Conservation (phyloP, 495 filamentous ascomycete species). For the Annulohypoxylon bovei region DNA sequence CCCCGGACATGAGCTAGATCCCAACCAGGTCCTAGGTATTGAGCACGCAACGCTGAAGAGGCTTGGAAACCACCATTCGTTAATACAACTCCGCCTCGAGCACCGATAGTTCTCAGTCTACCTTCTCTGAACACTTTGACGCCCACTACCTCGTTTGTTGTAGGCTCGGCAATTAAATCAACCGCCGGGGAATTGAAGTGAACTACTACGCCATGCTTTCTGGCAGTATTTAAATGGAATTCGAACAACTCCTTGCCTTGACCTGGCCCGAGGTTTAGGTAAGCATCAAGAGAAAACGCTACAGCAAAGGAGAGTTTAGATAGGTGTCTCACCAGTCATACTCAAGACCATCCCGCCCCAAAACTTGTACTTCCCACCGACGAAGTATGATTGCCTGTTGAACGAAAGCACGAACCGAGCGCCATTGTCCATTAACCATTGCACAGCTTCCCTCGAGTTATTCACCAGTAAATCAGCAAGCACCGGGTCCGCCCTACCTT, state of each 20-base stretch:
- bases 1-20: conserved; percentile 68
- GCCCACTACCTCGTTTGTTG: conserved; percentile 50
- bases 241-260: conserved; percentile 65
- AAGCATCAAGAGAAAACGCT: neutral
- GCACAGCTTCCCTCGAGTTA: conserved; percentile 57
- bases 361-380: conserved; percentile 66
- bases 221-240: conserved; percentile 57
- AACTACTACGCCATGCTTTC: conserved; percentile 52
- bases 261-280: conserved; percentile 14
- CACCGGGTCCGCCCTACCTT: conserved; percentile 56
- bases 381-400: conserved; percentile 68
- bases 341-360: conserved; percentile 69
- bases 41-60: conserved; percentile 60
- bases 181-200: conserved; percentile 57
- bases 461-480: conserved; percentile 57
- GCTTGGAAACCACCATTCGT: conserved; percentile 71
- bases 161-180: conserved; percentile 50
- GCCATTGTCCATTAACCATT: conserved; percentile 65
- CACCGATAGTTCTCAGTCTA: conserved; percentile 44
- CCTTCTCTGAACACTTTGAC: conserved; percentile 49
- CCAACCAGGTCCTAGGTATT: conserved; percentile 70
- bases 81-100: conserved; percentile 59
- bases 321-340: conserved; percentile 58
- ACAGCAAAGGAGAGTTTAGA: neutral
- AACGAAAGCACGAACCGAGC: conserved; percentile 67